Evolutionary conservation across 352 stramenopile species (phyloP).

Genomic region (Globisporangium carolinianum): DNA sequence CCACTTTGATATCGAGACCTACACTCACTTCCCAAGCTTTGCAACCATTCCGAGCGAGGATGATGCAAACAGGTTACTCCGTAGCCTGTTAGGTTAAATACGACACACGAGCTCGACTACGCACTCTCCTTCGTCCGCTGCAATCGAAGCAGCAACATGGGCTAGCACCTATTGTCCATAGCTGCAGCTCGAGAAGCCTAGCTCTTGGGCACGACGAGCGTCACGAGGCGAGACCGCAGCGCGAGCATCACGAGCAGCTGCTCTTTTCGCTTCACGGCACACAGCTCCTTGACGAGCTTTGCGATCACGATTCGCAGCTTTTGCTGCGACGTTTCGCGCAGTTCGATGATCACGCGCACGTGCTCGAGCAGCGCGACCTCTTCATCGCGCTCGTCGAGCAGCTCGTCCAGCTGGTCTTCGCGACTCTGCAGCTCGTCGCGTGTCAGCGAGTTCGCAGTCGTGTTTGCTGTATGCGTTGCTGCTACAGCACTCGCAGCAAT

Average conservation of each 20-base stretch:
- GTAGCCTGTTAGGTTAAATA: too few relatives aligned
- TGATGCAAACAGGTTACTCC: too few relatives aligned
- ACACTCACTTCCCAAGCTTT: too few relatives aligned
- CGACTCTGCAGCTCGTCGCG: slow-evolving; percentile 23
- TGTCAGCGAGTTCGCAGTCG: slow-evolving; percentile 8
- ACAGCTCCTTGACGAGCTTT: slow-evolving; percentile 32
- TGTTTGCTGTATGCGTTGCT: slow-evolving; percentile 14
- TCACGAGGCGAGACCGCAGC: slow-evolving; percentile 43
- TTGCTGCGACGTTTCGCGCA: slow-evolving; percentile 29
- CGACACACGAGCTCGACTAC: too few relatives aligned
- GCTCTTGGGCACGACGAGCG: slow-evolving; percentile 37
- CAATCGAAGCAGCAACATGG: too few relatives aligned
- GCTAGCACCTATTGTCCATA: too few relatives aligned
- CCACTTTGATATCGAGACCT: too few relatives aligned
- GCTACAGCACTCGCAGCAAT: background rate
- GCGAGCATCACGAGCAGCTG: slow-evolving; percentile 42
- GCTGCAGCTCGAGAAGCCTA: slow-evolving; percentile 7
- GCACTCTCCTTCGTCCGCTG: background rate
- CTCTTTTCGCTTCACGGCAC: slow-evolving; percentile 34
- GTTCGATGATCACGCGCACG: slow-evolving; percentile 38
- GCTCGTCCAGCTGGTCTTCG: slow-evolving; percentile 42
- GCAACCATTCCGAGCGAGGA: too few relatives aligned
- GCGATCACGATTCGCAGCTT: slow-evolving; percentile 40
- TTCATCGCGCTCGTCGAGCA: slow-evolving; percentile 53
- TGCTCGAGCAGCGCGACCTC: slow-evolving; percentile 48